Conservation (phyloP, 352 stramenopile genomes). For the Globisporangium irregulare region DNA sequence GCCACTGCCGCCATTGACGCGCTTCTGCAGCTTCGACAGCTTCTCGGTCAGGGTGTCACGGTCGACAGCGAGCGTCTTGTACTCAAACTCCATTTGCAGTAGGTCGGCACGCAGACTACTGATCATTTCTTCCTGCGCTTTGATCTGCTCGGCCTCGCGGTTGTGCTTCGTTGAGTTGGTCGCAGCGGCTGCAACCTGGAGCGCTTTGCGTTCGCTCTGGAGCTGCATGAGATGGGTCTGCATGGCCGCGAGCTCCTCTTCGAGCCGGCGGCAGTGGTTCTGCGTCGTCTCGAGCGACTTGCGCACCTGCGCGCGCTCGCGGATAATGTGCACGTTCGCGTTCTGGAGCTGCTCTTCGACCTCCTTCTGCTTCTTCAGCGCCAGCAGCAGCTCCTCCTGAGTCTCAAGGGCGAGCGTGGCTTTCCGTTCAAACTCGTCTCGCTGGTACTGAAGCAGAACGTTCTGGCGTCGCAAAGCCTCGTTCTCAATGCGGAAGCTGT, state of each 20-base stretch:
- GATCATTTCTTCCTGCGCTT: background rate
- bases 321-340: background rate
- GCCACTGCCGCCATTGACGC: background rate
- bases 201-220: background rate
- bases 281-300: background rate
- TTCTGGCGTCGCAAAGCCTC: background rate
- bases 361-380: background rate
- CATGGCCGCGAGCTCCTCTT: background rate
- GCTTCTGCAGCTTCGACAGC: background rate
- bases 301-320: background rate
- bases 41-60: background rate
- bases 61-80: background rate
- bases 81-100: background rate
- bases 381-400: background rate
- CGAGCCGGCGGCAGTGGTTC: background rate
- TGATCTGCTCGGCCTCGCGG: background rate
- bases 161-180: background rate
- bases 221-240: background rate
- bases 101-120: background rate
- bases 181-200: background rate
- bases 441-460: background rate
- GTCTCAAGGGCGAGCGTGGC: background rate
- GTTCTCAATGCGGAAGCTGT: background rate
- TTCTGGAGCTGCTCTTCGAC: background rate
- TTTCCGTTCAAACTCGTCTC: background rate